Evolutionary conservation across 768 basidiomycete genomes (phyloP).

Genomic region (Amanita thiersii): DNA sequence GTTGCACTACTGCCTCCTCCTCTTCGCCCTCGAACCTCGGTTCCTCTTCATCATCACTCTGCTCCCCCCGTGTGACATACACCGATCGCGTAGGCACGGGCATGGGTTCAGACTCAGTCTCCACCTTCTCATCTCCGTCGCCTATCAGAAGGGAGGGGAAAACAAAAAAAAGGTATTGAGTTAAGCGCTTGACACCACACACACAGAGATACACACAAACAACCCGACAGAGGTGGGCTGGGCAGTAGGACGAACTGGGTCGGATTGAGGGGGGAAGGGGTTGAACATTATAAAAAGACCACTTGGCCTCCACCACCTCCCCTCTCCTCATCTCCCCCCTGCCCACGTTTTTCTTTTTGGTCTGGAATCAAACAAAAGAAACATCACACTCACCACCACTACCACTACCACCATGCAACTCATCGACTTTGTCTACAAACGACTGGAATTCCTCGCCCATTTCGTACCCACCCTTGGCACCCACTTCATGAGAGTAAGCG

Average conservation of each 20-base stretch:
- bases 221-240: too few relatives aligned
- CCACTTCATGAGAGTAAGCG: too few relatives aligned
- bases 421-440: background rate
- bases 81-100: background rate
- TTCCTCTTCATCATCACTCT: slow-evolving; percentile 11
- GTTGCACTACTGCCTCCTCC: slow-evolving; percentile 24
- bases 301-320: too few relatives aligned
- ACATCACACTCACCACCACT: background rate
- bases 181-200: too few relatives aligned
- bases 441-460: background rate
- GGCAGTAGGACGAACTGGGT: too few relatives aligned
- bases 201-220: too few relatives aligned
- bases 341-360: background rate
- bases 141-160: too few relatives aligned
- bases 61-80: slow-evolving; percentile 7
- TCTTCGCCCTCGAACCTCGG: slow-evolving; percentile 10
- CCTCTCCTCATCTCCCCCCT: too few relatives aligned
- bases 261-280: too few relatives aligned
- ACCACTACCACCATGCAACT: background rate
- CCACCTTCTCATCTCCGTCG: too few relatives aligned
- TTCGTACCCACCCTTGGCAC: background rate
- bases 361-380: background rate
- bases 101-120: slow-evolving; percentile 10
- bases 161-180: too few relatives aligned
- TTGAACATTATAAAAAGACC: too few relatives aligned